Percentiles rank a stretch among this genome's conserved stretches.
Conservation (phyloP, 176 grass and related monocot genomes). For the Rhipidocladum racemiflorum region DNA sequence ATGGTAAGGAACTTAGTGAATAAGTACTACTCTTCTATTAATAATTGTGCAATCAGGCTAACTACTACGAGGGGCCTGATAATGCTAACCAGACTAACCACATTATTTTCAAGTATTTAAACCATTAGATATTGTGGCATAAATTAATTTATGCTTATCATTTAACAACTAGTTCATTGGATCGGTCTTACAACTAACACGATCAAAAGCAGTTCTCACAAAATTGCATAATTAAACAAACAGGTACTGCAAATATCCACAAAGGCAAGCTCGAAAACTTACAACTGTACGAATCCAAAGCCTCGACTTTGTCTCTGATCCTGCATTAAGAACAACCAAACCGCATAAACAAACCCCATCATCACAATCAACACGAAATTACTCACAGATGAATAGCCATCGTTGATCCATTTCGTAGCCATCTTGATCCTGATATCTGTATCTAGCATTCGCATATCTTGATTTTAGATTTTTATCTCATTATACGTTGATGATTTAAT, state of each 20-base stretch:
- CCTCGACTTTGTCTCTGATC: slow-evolving; percentile 62
- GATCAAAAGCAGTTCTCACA: neutral
- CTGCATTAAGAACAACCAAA: slow-evolving; percentile 29
- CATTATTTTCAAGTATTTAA: neutral
- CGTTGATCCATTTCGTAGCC: too few species aligned
- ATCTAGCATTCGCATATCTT: too few species aligned
- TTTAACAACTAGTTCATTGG: neutral
- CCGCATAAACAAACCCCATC: neutral
- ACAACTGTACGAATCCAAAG: slow-evolving; percentile 90
- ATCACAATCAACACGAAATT: neutral
- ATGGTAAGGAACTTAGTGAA: too few species aligned
- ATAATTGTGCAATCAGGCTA: too few species aligned
- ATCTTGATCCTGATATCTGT: too few species aligned
- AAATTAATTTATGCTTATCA: neutral
- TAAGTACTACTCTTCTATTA: too few species aligned
- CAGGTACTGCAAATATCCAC: neutral
- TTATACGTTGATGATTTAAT: too few species aligned
- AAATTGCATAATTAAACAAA: neutral
- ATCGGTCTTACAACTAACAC: neutral
- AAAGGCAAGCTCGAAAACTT: slow-evolving; percentile 34
- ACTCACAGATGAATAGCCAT: neutral
- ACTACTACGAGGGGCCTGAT: too few species aligned
- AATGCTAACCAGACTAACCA: neutral
- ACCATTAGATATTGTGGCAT: neutral
- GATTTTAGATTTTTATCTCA: too few species aligned